These are phyloP conservation scores for Gossypium arboreum DNA, from an alignment of 345 rosid genomes.

Conservation along the genomic window DNA sequence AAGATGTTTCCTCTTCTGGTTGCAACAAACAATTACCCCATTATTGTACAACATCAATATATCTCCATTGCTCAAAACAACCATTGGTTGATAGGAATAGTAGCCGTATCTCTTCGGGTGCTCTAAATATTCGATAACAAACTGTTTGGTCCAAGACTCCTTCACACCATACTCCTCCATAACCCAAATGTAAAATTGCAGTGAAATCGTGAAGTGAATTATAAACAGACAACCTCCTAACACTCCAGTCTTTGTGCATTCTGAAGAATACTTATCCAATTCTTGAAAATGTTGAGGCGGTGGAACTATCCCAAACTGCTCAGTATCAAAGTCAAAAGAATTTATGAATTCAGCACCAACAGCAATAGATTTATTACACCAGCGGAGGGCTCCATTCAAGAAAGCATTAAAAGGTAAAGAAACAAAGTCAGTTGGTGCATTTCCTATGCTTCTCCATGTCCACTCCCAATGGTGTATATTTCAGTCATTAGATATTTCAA, in stretches of 20 bases:
- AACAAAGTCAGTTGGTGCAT: slow-evolving; percentile 13
- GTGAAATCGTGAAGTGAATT: background rate
- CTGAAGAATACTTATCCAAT: background rate
- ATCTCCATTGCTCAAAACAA: slow-evolving; percentile 17
- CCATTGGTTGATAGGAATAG: background rate
- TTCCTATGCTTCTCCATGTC: slow-evolving; percentile 18
- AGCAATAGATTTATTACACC: background rate
- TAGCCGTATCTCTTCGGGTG: background rate
- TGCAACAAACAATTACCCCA: too few species aligned
- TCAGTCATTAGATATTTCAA: background rate
- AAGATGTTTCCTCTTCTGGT: background rate
- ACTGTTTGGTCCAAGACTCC: slow-evolving; percentile 24
- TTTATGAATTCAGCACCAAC: slow-evolving; percentile 9
- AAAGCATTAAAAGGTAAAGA: slow-evolving; percentile 16
- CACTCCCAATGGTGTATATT: slow-evolving; percentile 13
- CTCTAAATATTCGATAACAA: slow-evolving; percentile 3
- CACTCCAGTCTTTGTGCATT: slow-evolving; percentile 10
- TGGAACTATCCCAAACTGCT: slow-evolving; percentile 11
- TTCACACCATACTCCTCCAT: slow-evolving; percentile 20
- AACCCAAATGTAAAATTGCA: slow-evolving; percentile 10
- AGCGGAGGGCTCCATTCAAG: slow-evolving; percentile 18
- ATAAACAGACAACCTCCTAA: slow-evolving; percentile 15
- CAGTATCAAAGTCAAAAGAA: slow-evolving; percentile 13
- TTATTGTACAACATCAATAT: background rate
- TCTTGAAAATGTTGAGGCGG: slow-evolving; percentile 5